Base-by-base conservation (phyloP, 495 filamentous ascomycete species). In the Choiromyces venosus region DNA sequence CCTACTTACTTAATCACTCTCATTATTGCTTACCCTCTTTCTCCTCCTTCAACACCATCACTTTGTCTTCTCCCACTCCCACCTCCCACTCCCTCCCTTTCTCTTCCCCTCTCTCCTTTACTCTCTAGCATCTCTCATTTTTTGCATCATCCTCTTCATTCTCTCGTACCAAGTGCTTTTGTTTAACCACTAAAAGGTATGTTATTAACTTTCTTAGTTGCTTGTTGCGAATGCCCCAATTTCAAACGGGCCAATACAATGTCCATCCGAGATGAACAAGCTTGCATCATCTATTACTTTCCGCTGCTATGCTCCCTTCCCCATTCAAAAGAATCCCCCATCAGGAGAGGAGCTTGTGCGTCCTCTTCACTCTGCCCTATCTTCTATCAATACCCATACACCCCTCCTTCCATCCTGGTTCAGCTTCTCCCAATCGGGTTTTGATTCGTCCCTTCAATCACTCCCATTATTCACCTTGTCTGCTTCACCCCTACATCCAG, bases 371-470 rank as follows among this genome's bases (percentile, higher is more conserved):
- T 29, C 5, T 35, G 25, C 39, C 35, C 68, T 44, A 70, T 70
- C 68, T 14, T 71, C 69, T 38, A 66, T 36, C 33, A 39, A 76
- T 73, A 77, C 76, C 73, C 65, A 36, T 1, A 40, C 65, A 71
- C 52, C 56, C 68, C 25, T 73, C 73, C 81, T 76, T 80, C 82
- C 81, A 75, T 81, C 80, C 73, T 74, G 78, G 79, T 77, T 80
- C 80, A 75, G 77, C 81, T 81, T 79, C 82, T 77, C 80, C 78
- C 82, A 77, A 80, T 81, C 78, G 74, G 75, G 71, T 76, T 80
- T 79, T 80, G 74, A 71, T 77, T 82, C 72, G 71, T 71, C 71
- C 74, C 72, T 73, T 72, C 73, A 46, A 73, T 70, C 67, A 73
- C 73, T 78, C 67, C 79, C 78, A 70, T 73, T 73, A 75, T 73